A percentile compares a stretch with the other conserved stretches of the same genome.
These are phyloP conservation scores for Citrullus mucosospermus DNA, from an alignment of 306 rosid species.

Conservation along the genomic window DNA sequence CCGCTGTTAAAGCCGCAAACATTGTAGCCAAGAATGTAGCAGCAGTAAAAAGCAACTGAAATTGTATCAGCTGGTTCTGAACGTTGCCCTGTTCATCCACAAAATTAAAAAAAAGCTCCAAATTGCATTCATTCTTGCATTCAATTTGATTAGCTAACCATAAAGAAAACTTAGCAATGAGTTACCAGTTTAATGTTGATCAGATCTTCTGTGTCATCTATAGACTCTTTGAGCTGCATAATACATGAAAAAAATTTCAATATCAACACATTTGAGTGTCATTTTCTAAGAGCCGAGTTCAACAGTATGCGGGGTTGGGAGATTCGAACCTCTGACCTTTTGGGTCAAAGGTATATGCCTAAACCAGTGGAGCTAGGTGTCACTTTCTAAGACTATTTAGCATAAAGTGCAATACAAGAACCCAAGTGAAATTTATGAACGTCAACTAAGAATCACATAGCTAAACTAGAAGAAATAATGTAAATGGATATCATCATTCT, in stretches of 20 bases:
- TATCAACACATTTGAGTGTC: not conserved
- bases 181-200: constrained; percentile 39
- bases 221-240: constrained; percentile 40
- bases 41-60: constrained; percentile 84
- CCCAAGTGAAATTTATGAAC: not conserved
- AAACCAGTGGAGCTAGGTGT: too few species aligned
- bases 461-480: not conserved
- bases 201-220: constrained; percentile 40
- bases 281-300: not conserved
- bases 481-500: not conserved
- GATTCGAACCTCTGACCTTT: too few species aligned
- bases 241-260: constrained; percentile 14
- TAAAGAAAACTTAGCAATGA: constrained; percentile 5
- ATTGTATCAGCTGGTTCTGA: constrained; percentile 87
- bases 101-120: not conserved
- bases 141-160: constrained; percentile 11
- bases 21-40: constrained; percentile 71
- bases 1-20: constrained; percentile 68
- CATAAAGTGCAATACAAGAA: not conserved
- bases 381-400: not conserved
- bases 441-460: not conserved
- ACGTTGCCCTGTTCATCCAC: constrained; percentile 61
- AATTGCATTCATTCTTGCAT: constrained; percentile 2
- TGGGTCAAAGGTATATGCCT: too few species aligned
- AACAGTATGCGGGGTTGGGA: too few species aligned